These are phyloP conservation scores for Cunninghamia lanceolata DNA, from an alignment of 75 land plant genomes.

Conservation along the genomic window DNA sequence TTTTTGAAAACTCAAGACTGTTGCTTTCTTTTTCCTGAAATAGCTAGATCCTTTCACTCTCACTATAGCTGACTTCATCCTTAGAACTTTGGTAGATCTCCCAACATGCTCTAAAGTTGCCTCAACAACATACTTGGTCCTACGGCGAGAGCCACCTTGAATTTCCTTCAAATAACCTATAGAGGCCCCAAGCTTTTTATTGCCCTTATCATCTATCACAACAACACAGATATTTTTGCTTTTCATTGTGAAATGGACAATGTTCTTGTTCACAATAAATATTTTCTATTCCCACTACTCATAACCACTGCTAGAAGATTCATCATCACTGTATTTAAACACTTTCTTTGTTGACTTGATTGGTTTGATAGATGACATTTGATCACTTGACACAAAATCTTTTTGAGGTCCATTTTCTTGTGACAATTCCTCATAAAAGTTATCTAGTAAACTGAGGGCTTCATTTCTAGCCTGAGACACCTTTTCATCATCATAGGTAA, in stretches of 20 bases:
- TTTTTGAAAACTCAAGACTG: neutral
- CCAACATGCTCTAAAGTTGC: conserved; percentile 44
- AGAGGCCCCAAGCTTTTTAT: conserved; percentile 24
- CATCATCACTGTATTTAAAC: conserved; percentile 39
- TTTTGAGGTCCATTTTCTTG: conserved; percentile 21
- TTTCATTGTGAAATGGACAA: conserved; percentile 27
- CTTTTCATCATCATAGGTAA: too few species aligned
- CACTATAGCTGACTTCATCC: neutral
- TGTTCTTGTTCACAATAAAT: conserved; percentile 13
- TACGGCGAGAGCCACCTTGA: conserved; percentile 22
- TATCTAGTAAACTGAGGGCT: too few species aligned
- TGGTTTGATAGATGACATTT: conserved; percentile 14
- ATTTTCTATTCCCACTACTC: neutral
- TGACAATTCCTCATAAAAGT: conserved; percentile 59
- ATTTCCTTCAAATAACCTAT: conserved; percentile 17
- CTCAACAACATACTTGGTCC: conserved; percentile 24
- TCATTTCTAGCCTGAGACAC: too few species aligned
- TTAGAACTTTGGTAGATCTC: conserved; percentile 12
- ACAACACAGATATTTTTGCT: conserved; percentile 39
- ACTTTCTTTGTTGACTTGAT: conserved; percentile 37
- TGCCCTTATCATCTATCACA: conserved; percentile 41
- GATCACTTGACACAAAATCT: neutral
- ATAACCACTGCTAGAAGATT: conserved; percentile 31
- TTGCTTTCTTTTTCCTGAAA: neutral
- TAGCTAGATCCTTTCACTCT: conserved; percentile 1